Evolutionary conservation across 768 basidiomycete species (phyloP), one percentile per base, ranked within the genome.

Genomic region (Grammothele lineata): DNA sequence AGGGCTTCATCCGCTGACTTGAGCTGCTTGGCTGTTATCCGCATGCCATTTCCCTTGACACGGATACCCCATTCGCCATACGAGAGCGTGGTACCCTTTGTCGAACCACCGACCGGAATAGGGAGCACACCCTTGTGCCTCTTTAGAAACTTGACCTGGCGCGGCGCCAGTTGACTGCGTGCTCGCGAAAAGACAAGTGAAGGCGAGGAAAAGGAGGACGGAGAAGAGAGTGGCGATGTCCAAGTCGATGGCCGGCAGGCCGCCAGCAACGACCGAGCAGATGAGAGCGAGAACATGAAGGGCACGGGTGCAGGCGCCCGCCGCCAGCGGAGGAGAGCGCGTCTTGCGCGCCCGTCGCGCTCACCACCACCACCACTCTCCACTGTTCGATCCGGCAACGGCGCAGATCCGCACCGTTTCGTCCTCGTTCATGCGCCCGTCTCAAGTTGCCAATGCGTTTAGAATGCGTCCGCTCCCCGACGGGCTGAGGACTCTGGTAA

Each of bases 11-110:
- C 85, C 0, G 86, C 90, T 0, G 87, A 83, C 43, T 80, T 77
- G 15, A 99, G 78, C 70, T 95, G 92, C 66, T 95, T 95, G 1
- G 92, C 94, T 17, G 80, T 86, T 12, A 98, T 70, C 25, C 94
- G 74, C 38, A 77, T 77, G 1, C 91, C 90, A 46, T 87, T 77
- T 0, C 85, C 86, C 57, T 88, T 87, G 37, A 96, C 87, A 43
- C 95, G 70, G 37, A 98, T 78, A 9, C 96, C 96, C 78, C 84
- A 99, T 6, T 94, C 86, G 32, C 94, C 96, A 57, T 81, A 90
- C 11, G 90, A 83, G 33, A 98, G 79, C 1, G 92, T 92, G 4
- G 96, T 94, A 18, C 95, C 96, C 62, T 92, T 89, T 11, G 81
- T 88, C 15, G 92, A 93, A 11, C 96, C 96, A 44, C 95, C 96